Conservation (phyloP, 441 rosid genomes). For the Metrosideros polymorpha region DNA sequence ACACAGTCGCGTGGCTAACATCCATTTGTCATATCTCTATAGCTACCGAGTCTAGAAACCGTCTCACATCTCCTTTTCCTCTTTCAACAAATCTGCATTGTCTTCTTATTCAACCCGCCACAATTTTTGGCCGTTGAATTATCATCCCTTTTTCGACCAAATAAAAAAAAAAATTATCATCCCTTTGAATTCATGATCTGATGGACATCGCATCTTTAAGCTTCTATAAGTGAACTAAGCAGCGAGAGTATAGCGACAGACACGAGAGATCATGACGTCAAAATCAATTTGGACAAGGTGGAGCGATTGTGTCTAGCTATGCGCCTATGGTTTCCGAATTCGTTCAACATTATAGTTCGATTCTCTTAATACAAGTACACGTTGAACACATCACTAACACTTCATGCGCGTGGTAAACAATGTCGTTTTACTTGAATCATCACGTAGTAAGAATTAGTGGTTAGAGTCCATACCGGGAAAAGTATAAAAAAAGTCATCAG, state of each 20-base stretch:
- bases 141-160: too few relatives aligned
- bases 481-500: too few relatives aligned
- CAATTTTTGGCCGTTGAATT: not conserved
- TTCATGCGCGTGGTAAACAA: not conserved
- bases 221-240: not conserved
- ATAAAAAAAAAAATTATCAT: too few relatives aligned
- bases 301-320: not conserved
- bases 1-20: not conserved
- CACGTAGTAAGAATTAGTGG: too few relatives aligned
- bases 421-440: not conserved
- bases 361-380: not conserved
- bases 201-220: not conserved
- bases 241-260: fast-evolving
- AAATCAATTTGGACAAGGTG: not conserved
- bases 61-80: not conserved
- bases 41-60: not conserved
- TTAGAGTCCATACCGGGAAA: too few relatives aligned
- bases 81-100: not conserved
- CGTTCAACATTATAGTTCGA: not conserved
- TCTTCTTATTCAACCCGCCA: not conserved
- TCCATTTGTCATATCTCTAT: not conserved
- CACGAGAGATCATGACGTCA: not conserved
- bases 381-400: not conserved
- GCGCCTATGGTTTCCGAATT: not conserved
- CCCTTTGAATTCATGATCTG: too few relatives aligned